Base-by-base conservation (phyloP, 176 grass and related monocot genomes). In the Hsuehochloa calcarea region DNA sequence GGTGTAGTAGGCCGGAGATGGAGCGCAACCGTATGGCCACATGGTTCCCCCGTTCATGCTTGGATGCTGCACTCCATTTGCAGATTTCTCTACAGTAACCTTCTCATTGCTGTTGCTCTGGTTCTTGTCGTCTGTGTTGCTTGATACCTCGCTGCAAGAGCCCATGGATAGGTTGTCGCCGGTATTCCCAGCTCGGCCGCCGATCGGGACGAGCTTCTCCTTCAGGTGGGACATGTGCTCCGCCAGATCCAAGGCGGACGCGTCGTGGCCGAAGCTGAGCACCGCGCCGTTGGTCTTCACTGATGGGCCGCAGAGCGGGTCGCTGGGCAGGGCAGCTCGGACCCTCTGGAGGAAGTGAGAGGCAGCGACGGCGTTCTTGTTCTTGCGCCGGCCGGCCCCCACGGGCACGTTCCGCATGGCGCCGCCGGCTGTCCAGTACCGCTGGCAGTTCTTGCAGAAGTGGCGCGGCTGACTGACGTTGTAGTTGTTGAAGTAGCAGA, bases 381-480 rank as follows among this genome's bases (percentile, higher is more conserved):
- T 97, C 92, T 92, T 97, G 54, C 94, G 90, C 0, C 94, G 85
- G 17, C 94, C 94, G 26, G 94, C 91, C 2, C 94, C 94, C 3
- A 97, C 94, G 5, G 94, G 94, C 38, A 97, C 94, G 71, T 97
- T 97, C 26, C 94, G 89, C 89, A 97, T 94, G 85, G 94, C 87
- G 68, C 94, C 94, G 1, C 94, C 94, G 60, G 94, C 90, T 6
- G 94, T 97, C 94, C 94, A 97, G 83, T 97, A 97, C 6, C 94
- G 91, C 88, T 97, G 94, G 87, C 94, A 97, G 55, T 97, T 90
- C 86, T 97, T 97, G 88, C 94, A 97, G 88, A 94, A 97, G 85
- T 97, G 86, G 39, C 94, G 82, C 45, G 94, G 94, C 89, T 97
- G 94, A 83, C 92, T 89, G 60, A 92, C 87, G 78, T 92, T 92